Base-by-base conservation (phyloP, 1,139 yeast genomes). In the Yamadazyma dushanensis region DNA sequence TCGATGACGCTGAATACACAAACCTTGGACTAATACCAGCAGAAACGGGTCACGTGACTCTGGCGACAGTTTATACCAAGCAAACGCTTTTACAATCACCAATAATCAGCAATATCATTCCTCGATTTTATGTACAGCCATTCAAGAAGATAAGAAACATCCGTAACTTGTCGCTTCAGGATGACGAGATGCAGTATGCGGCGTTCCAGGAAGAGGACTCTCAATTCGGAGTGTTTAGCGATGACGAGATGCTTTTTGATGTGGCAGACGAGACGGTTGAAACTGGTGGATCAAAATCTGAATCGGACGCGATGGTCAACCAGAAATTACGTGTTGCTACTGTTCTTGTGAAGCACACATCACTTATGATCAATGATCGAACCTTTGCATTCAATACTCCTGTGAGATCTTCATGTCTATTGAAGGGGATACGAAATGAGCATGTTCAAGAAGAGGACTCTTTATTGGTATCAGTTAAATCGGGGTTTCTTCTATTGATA, bases 401-500 rank as follows among this genome's bases (percentile, higher is more conserved):
- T 3, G 59, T 74, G 3, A 49, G 78, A 36, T 55, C 73, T 0
- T 62, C 68, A 0, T 61, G 63, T 30, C 40, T 67, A 8, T 42
- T 73, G 3, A 47, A 50, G 21, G 73, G 73, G 1, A 39, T 40
- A 3, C 35, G 42, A 17, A 42, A 46, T 18, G 51, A 45, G 15
- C 35, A 33, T 2, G 33, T 38, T 5, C 45, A 43, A 23, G 54
- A 50, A 29, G 79, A 74, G 39, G 79, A 74, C 43, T 61, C 70
- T 5, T 47, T 74, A 21, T 42, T 73, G n/a, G 37, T 74, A 0
- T 58, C 76, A 0, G 47, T 73, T 7, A 54, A 59, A 23, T 66
- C 76, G 1, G 77, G 78, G 1, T 70, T 56, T 38, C 38, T 73
- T 4, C 48, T 74, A 6, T 51, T 73, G 14, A 51, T 68, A 8